Evolutionary conservation across 2,329 filamentous ascomycete genomes (phyloP), one percentile per base, ranked within the genome.

Genomic region (Sporothrix protearum): DNA sequence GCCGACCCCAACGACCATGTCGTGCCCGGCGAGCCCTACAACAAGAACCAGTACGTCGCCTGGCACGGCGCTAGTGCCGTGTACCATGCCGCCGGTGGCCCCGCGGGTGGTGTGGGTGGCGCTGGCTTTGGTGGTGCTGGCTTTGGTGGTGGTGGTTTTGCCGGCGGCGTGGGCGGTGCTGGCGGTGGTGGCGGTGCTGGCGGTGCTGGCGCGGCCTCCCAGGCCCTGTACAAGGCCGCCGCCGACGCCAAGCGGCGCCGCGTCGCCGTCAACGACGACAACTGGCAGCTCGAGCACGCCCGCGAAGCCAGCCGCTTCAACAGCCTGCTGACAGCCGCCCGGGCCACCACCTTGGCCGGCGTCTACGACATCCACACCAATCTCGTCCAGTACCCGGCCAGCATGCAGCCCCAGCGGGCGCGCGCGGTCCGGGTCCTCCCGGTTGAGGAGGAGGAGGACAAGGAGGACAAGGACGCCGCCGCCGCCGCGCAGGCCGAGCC

Each of bases 1-100:
- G 96, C 94, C 22, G 96, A 98, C 78, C 95, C 95, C 0, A 91
- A 94, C 73, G 96, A 99, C 80, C 86, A 86, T 73, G 86, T 94
- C 55, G 87, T 94, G 33, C 86, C 87, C 9, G 92, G 91, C 51
- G 91, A 96, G 79, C 86, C 90, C n/a, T 99, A 99, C 85, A 97
- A 99, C 85, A 94, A 95, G 82, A 99, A 99, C 79, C 94, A 97
- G 80, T 99, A 97, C 78, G 96, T 99, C 36, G 96, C 96, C 36
- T 99, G 96, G 96, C 94, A 97, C 79, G 96, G 96, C 67, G 96
- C 96, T 64, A 98, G 95, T 80, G 91, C 92, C 51, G 96, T 99
- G 30, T 99, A 99, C 79, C 94, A 98, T 79, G 93, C 92, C 14
- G 90, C 89, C 71, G 90, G 89, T 71, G 88, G 86, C 1, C 92